Conservation (phyloP, 257 asterid species). For the Parsonsia alboflavescens region DNA sequence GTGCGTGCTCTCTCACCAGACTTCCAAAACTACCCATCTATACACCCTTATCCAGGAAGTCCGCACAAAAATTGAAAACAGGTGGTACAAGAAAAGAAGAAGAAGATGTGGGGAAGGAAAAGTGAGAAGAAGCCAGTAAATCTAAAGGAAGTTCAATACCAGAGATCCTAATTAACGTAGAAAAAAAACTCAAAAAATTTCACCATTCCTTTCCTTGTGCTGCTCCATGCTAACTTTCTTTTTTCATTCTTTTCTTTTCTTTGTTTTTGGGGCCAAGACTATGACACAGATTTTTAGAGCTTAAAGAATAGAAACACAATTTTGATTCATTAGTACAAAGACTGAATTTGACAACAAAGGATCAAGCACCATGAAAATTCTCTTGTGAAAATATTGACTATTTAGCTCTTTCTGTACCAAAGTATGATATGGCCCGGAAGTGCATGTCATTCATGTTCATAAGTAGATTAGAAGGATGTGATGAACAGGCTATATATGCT, state of each 20-base stretch:
- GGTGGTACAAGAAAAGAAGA: background rate
- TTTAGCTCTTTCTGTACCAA: background rate
- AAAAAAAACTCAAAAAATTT: background rate
- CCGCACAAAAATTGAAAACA: too few species aligned
- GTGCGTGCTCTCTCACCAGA: too few species aligned
- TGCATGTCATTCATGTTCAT: background rate
- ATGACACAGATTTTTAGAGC: background rate
- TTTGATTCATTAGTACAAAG: too few species aligned
- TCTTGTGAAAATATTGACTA: background rate
- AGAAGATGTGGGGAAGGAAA: background rate
- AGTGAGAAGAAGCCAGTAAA: background rate
- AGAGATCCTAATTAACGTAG: background rate
- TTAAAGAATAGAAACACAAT: background rate
- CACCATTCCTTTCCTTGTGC: background rate
- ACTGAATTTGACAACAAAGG: background rate
- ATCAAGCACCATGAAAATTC: background rate
- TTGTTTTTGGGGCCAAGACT: background rate
- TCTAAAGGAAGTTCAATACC: background rate
- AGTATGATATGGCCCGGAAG: background rate
- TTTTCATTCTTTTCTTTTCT: background rate
- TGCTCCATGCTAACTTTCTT: background rate
- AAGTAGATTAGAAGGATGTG: background rate
- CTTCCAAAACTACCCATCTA: too few species aligned
- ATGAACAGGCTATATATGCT: background rate
- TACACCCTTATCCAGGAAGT: too few species aligned